Percentiles rank a stretch among this genome's conserved stretches.
Conservation (phyloP, 2,329 filamentous ascomycete genomes). For the Calcarisporium arbuscula region DNA sequence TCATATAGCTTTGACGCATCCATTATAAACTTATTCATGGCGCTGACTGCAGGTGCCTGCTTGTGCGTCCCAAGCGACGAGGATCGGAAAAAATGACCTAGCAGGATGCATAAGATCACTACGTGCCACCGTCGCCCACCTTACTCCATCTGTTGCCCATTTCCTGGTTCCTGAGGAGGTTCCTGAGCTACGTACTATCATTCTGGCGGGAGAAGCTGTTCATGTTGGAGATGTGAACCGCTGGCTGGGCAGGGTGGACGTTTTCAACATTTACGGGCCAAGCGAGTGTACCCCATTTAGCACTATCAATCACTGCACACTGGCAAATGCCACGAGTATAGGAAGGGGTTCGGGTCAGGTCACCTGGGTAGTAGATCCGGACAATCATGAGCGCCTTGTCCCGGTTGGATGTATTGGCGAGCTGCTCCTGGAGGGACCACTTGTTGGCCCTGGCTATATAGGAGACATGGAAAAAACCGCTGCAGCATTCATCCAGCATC, state of each 20-base stretch:
- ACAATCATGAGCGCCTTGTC: slow-evolving; percentile 11
- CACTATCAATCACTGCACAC: slow-evolving; percentile 3
- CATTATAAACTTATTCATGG: slow-evolving; percentile 8
- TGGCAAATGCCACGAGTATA: neutral
- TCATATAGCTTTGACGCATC: slow-evolving; percentile 16
- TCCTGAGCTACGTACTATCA: slow-evolving; percentile 7
- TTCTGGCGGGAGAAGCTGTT: slow-evolving; percentile 11
- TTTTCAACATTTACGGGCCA: slow-evolving; percentile 16
- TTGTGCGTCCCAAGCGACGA: slow-evolving; percentile 48
- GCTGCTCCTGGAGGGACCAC: slow-evolving; percentile 19
- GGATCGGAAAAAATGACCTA: slow-evolving; percentile 41
- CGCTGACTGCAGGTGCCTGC: slow-evolving; percentile 31
- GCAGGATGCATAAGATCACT: slow-evolving; percentile 34
- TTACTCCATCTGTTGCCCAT: slow-evolving; percentile 11
- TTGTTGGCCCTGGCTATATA: slow-evolving; percentile 18
- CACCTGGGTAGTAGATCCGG: slow-evolving; percentile 16
- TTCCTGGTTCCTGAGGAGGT: slow-evolving; percentile 8
- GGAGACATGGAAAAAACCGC: slow-evolving; percentile 15
- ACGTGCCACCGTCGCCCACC: slow-evolving; percentile 6
- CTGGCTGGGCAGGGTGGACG: slow-evolving; percentile 5
- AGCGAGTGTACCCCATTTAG: slow-evolving; percentile 11
- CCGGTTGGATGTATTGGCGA: slow-evolving; percentile 18
- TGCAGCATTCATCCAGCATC: slow-evolving; percentile 32
- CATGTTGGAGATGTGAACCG: slow-evolving; percentile 1
- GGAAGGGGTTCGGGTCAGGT: neutral